Conservation (phyloP, 2,329 filamentous ascomycete species). For the Diplodia corticola region DNA sequence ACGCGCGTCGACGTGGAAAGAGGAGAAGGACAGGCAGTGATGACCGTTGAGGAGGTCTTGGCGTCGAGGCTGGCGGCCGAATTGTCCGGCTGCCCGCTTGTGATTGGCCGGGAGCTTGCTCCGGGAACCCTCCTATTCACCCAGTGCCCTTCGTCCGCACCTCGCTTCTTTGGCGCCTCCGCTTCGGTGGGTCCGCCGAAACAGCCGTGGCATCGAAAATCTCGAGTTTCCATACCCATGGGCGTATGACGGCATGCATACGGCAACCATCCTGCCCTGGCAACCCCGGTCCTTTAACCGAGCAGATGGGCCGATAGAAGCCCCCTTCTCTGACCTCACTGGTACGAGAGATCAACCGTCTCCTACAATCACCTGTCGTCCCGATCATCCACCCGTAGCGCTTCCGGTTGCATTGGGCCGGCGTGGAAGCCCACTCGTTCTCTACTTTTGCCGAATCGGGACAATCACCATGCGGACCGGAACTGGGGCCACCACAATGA, state of each 20-base stretch:
- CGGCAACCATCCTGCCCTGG: background rate
- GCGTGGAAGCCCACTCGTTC: background rate
- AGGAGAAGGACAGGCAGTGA: background rate
- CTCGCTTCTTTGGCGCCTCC: slow-evolving; percentile 9
- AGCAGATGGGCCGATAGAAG: slow-evolving; percentile 12
- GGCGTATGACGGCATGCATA: background rate
- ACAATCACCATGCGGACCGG: background rate
- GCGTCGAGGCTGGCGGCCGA: background rate
- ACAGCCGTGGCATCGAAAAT: slow-evolving; percentile 11
- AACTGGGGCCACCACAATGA: background rate
- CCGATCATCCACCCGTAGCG: slow-evolving; percentile 1
- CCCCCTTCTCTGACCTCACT: background rate
- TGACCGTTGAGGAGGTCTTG: slow-evolving; percentile 5
- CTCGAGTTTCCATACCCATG: background rate
- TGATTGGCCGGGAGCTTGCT: slow-evolving; percentile 13
- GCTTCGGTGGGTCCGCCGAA: slow-evolving; percentile 3
- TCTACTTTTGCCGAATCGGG: background rate
- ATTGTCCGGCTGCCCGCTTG: background rate
- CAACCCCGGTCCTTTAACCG: slow-evolving; percentile 2
- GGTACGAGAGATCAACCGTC: background rate
- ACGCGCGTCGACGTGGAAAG: background rate
- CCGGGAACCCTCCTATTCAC: background rate
- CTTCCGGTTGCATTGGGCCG: background rate
- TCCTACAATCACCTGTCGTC: background rate
- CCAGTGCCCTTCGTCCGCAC: background rate